Base-by-base conservation (phyloP, 305 asterid species). In the Salvia sclarea region DNA sequence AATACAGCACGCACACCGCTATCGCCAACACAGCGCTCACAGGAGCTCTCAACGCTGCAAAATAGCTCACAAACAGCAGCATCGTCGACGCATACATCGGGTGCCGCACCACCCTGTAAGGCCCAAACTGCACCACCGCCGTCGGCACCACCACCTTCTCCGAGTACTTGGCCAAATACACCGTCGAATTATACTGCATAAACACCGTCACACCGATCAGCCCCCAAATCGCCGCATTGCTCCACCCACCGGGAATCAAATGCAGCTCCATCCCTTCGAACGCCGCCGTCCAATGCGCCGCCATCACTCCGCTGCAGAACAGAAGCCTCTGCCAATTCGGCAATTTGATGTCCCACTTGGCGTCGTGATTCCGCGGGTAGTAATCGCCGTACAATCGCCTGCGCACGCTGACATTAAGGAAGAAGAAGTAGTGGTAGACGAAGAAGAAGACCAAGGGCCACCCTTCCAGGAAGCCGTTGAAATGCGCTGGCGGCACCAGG, bases 391-490 rank as follows among this genome's bases (percentile, higher is more conserved):
- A 94, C 66, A 94, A 7, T 6, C 97, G 76, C 77, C 82, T 86
- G 8, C 96, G 81, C n/a, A 89, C 87, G 44, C 82, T 83, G 58
- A 78, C 83, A 10, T 85, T 80, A 66, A 87, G 86, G 81, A 91
- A 91, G 75, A 86, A 90, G 89, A 90, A 91, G 73, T 84, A 94
- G 76, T 94, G 96, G 77, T 91, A 94, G 57, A 87, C 79, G 20
- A 86, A 79, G 79, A 94, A 89, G 88, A 91, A 94, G 67, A 88
- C 93, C 49, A 91, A 79, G 65, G 98, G 98, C 97, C 96, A 94
- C 3, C 99, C 99, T 79, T 94, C 96, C 24, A 94, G 96, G 75
- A 91, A 94, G 52, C 99, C 97, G 74, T 89, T 94, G 75, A 87
- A 91, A 79, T 87, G 90, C 0, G 99, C 99, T 8, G 99, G 96